phyloP scores from a whole-genome alignment of 768 basidiomycete species.

The Phylloporus sp. region DNA sequence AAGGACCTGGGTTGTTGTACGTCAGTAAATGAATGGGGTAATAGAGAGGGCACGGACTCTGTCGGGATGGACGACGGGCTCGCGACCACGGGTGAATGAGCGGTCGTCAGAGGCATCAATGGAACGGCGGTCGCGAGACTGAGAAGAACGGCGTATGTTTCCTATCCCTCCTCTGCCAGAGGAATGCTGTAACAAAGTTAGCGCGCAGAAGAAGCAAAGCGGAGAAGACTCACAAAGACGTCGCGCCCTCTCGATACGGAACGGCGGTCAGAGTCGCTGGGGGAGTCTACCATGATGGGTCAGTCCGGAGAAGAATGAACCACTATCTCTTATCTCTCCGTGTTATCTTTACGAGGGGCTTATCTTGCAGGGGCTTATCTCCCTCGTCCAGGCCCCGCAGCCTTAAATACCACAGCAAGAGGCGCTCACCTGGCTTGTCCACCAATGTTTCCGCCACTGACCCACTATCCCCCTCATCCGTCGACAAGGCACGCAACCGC shows the following conservation, averaged over 20 bases:
- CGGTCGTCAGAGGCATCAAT: constrained; percentile 51
- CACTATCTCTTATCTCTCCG: constrained; percentile 15
- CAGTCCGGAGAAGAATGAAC: constrained; percentile 1
- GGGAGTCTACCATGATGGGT: constrained; percentile 26
- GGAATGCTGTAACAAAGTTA: constrained; percentile 37
- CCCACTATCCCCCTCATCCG: background rate
- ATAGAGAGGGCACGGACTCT: constrained; percentile 28
- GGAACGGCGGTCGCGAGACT: constrained; percentile 42
- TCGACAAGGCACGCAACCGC: constrained; percentile 12
- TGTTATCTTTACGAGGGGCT: constrained; percentile 17
- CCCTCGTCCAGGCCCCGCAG: background rate
- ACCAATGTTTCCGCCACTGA: constrained; percentile 12
- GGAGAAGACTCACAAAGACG: constrained; percentile 42
- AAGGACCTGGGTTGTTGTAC: constrained; percentile 17
- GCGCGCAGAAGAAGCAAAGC: background rate
- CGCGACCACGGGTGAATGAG: constrained; percentile 55
- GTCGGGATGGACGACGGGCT: constrained; percentile 38
- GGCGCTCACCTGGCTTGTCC: constrained; percentile 13
- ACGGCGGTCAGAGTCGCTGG: constrained; percentile 30
- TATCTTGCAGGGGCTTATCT: constrained; percentile 20
- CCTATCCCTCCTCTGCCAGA: constrained; percentile 68
- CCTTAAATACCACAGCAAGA: constrained; percentile 2
- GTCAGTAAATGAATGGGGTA: background rate
- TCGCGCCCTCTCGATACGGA: constrained; percentile 61
- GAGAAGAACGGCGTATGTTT: constrained; percentile 54